Conservation (phyloP, 2,329 filamentous ascomycete genomes). For the Aspergillus glaucus region DNA sequence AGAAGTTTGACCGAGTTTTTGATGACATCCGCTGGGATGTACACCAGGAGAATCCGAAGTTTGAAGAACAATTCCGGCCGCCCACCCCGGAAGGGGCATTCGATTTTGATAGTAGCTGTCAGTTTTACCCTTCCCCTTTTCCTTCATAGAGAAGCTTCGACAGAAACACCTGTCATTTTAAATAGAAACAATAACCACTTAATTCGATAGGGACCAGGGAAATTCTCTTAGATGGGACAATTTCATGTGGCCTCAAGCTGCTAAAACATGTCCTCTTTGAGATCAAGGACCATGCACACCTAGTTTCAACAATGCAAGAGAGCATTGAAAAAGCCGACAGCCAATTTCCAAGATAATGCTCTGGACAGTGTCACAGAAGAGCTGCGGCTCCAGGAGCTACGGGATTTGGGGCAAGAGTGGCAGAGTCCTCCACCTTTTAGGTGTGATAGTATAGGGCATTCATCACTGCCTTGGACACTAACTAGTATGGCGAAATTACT, state of each 20-base stretch:
- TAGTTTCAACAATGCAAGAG: slow-evolving; percentile 10
- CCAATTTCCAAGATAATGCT: background rate
- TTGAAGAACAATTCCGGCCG: background rate
- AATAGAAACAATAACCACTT: slow-evolving; percentile 1
- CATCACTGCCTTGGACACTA: slow-evolving; percentile 7
- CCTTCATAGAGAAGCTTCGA: background rate
- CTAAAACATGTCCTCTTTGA: slow-evolving; percentile 4
- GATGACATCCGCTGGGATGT: too few relatives aligned
- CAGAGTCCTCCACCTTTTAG: slow-evolving; percentile 4
- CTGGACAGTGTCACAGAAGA: too few relatives aligned
- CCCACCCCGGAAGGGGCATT: background rate
- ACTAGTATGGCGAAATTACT: slow-evolving; percentile 5
- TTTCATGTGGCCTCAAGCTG: slow-evolving; percentile 5
- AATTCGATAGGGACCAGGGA: background rate
- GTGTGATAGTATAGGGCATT: slow-evolving; percentile 2
- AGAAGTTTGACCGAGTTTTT: too few relatives aligned
- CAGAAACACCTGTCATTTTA: background rate
- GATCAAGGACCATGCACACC: slow-evolving; percentile 5
- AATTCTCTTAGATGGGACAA: slow-evolving; percentile 1
- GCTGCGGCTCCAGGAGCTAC: background rate
- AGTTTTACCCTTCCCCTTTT: background rate
- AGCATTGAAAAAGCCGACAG: background rate
- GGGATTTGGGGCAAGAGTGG: background rate
- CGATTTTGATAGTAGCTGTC: background rate
- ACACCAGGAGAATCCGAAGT: too few relatives aligned